Evolutionary conservation across 1,139 yeast genomes (phyloP).

Genomic region (Candida frijolesensis): DNA sequence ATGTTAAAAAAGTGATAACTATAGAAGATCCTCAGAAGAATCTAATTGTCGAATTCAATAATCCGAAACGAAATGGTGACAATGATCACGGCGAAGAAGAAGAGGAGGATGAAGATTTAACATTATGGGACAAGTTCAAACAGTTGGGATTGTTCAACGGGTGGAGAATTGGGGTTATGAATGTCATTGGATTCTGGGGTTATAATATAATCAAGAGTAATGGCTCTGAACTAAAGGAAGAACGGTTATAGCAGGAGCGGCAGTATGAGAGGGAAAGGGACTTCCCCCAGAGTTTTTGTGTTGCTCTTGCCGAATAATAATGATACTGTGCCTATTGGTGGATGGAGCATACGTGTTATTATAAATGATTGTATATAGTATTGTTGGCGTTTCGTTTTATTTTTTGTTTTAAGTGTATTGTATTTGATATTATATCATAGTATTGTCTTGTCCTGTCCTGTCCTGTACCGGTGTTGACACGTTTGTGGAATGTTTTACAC

Average conservation of each 20-base stretch:
- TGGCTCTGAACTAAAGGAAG: constrained; percentile 46
- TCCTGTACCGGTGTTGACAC: background rate
- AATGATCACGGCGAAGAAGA: constrained; percentile 8
- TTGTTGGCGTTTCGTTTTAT: too few relatives aligned
- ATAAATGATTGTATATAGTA: too few relatives aligned
- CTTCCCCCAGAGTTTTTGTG: too few relatives aligned
- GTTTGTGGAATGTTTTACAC: background rate
- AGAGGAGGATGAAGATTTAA: constrained; percentile 10
- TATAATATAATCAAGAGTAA: constrained; percentile 62
- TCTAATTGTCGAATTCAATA: constrained; percentile 51
- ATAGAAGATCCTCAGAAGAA: constrained; percentile 45
- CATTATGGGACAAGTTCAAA: constrained; percentile 21
- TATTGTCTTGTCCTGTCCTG: background rate
- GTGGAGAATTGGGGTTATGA: constrained; percentile 84
- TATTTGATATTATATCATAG: background rate
- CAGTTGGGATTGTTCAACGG: constrained; percentile 71
- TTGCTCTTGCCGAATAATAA: too few relatives aligned
- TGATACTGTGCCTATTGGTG: too few relatives aligned
- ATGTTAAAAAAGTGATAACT: constrained; percentile 36
- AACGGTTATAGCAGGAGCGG: constrained; percentile 24
- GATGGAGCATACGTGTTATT: too few relatives aligned
- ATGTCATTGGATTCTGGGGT: constrained; percentile 84
- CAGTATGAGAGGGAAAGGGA: too few relatives aligned
- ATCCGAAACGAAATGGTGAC: constrained; percentile 9
- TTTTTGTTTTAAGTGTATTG: too few relatives aligned